Percentiles rank a stretch among this genome's conserved stretches.
phyloP scores from a whole-genome alignment of 2,329 filamentous ascomycete genomes.

The Teratosphaeria pseudoeucalypti region DNA sequence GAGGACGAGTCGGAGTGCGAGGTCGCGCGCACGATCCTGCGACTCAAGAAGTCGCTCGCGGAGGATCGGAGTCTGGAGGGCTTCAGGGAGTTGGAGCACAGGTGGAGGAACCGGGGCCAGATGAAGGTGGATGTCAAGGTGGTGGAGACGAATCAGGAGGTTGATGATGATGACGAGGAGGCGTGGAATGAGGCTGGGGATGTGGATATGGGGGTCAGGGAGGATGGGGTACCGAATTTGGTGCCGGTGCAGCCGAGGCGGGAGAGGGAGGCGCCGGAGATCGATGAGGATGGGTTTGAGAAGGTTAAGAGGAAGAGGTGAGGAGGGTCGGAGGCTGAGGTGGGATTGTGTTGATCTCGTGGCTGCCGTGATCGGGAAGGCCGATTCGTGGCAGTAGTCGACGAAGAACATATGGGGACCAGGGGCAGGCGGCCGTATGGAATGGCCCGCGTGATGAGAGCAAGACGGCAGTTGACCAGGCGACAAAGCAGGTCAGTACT shows the following conservation, averaged over 20 bases:
- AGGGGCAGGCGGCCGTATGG: no score
- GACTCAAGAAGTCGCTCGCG: slow-evolving; percentile 54
- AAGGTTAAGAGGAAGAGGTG: slow-evolving; percentile 15
- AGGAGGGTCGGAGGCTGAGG: neutral
- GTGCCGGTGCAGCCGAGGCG: slow-evolving; percentile 41
- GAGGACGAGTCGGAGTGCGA: slow-evolving; percentile 77
- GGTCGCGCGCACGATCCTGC: slow-evolving; percentile 63
- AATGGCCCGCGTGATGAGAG: no score
- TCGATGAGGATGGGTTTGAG: slow-evolving; percentile 32
- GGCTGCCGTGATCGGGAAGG: no score
- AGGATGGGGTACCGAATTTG: slow-evolving; percentile 51
- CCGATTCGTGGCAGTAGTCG: no score
- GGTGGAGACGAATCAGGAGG: slow-evolving; percentile 38
- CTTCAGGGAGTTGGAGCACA: slow-evolving; percentile 64
- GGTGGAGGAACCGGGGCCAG: slow-evolving; percentile 59
- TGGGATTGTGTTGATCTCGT: neutral
- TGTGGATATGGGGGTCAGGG: slow-evolving; percentile 47
- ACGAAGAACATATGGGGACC: neutral
- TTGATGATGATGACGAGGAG: slow-evolving; percentile 36
- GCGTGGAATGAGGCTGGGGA: slow-evolving; percentile 40
- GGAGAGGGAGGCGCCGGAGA: slow-evolving; percentile 52
- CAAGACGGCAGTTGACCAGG: no score
- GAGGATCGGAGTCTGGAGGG: slow-evolving; percentile 67
- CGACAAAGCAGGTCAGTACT: no score
- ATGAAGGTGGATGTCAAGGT: slow-evolving; percentile 46